These are phyloP conservation scores for Lyophyllum atratum DNA, from an alignment of 768 basidiomycete genomes.

Conservation along the genomic window DNA sequence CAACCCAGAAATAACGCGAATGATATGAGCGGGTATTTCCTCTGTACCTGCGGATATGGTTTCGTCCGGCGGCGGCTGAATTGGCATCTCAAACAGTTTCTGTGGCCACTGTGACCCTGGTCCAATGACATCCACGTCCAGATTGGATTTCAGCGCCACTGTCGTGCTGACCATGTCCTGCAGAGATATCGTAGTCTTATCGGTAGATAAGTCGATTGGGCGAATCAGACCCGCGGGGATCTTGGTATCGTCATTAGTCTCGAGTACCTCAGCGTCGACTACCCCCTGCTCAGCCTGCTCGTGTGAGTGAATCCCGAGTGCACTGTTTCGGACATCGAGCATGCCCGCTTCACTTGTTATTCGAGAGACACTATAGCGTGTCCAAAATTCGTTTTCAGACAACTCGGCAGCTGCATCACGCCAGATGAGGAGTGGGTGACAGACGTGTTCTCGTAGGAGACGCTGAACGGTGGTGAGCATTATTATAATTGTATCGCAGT, in stretches of 20 bases:
- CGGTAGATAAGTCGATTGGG: conserved; percentile 38
- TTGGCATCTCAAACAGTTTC: conserved; percentile 38
- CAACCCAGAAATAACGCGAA: conserved; percentile 66
- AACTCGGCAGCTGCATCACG: conserved; percentile 67
- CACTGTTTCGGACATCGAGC: conserved; percentile 62
- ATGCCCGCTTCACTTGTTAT: conserved; percentile 71
- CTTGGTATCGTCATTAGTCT: conserved; percentile 9
- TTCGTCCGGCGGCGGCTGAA: conserved; percentile 25
- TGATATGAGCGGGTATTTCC: conserved; percentile 47
- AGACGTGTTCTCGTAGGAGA: conserved; percentile 67
- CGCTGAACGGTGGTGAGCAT: conserved; percentile 40
- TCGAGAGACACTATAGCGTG: conserved; percentile 56
- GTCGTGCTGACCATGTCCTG: conserved; percentile 76
- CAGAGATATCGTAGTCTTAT: conserved; percentile 55
- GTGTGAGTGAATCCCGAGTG: conserved; percentile 47
- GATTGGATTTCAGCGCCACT: conserved; percentile 69
- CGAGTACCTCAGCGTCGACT: neutral
- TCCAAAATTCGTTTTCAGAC: conserved; percentile 66
- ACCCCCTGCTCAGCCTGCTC: conserved; percentile 9
- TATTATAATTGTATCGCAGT: neutral
- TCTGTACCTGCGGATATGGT: conserved; percentile 9
- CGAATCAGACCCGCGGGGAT: conserved; percentile 30
- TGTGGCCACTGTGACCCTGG: conserved; percentile 56
- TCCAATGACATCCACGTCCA: conserved; percentile 61
- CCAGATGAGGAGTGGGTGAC: conserved; percentile 75